Evolutionary conservation across 1,139 yeast species (phyloP).

Genomic region (Hanseniaspora uvarum): DNA sequence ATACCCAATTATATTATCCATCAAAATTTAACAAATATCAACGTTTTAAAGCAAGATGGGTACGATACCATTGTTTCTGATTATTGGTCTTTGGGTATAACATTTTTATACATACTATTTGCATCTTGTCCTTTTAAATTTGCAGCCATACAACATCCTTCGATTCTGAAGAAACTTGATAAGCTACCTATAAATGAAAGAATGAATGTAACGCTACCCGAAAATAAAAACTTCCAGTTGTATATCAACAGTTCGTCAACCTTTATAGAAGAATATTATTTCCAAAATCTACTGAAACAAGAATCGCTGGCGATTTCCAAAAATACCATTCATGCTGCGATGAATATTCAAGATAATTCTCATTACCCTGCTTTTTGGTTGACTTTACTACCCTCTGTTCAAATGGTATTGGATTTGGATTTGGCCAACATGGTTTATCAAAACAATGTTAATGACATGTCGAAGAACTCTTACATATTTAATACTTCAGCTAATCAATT

Average conservation of each 20-base stretch:
- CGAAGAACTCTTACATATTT: not conserved
- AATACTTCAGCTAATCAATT: not conserved
- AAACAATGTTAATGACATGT: not conserved
- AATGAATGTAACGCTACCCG: constrained; percentile 12
- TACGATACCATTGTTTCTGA: constrained; percentile 61
- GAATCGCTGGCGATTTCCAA: constrained; percentile 16
- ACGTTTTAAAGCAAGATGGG: constrained; percentile 16
- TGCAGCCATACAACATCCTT: constrained; percentile 45
- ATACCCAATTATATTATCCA: constrained; percentile 16
- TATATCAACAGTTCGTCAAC: constrained; percentile 23
- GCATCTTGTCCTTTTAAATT: constrained; percentile 74
- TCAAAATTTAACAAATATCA: not conserved
- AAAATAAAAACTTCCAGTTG: constrained; percentile 24
- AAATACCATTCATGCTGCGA: constrained; percentile 18
- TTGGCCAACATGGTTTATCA: not conserved
- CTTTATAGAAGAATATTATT: constrained; percentile 25
- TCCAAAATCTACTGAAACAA: constrained; percentile 18
- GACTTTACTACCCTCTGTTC: constrained; percentile 5
- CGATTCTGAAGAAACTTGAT: not conserved
- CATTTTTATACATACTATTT: constrained; percentile 67
- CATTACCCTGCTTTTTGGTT: constrained; percentile 19
- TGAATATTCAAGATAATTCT: constrained; percentile 17
- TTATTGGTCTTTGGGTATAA: constrained; percentile 83
- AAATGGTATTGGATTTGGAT: not conserved
- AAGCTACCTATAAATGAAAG: constrained; percentile 3